phyloP scores from a whole-genome alignment of 306 rosid species.

The Arachis hypogaea region DNA sequence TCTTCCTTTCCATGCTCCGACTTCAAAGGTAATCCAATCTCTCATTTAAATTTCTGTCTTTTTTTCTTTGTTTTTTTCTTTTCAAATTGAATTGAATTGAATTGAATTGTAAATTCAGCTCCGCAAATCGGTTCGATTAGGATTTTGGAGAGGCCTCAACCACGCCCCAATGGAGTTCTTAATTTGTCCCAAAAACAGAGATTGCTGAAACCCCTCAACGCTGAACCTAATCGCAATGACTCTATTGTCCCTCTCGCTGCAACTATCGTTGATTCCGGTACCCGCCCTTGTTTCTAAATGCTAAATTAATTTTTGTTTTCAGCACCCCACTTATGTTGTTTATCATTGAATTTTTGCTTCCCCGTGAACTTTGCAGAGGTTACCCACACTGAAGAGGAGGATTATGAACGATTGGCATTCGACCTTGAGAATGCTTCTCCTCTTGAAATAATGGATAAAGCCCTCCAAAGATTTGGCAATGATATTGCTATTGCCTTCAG shows the following conservation, averaged over 20 bases:
- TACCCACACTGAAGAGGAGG: constrained; percentile 47
- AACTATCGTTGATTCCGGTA: constrained; percentile 57
- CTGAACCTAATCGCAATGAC: constrained; percentile 50
- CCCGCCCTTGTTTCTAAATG: not conserved
- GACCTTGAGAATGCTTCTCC: constrained; percentile 78
- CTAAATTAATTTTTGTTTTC: not conserved
- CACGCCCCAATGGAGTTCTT: constrained; percentile 14
- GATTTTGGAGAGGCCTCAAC: constrained; percentile 38
- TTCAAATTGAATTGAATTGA: not conserved
- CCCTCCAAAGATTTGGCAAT: constrained; percentile 73
- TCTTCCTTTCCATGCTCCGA: constrained; percentile 45
- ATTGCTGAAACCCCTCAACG: constrained; percentile 51
- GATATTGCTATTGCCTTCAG: constrained; percentile 92
- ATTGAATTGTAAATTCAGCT: constrained; percentile 48
- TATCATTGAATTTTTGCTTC: not conserved
- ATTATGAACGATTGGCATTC: constrained; percentile 53
- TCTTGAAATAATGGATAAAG: constrained; percentile 73
- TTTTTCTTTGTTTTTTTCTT: too few relatives aligned
- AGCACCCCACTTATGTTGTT: not conserved
- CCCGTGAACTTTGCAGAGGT: constrained; percentile 48
- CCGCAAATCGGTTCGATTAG: constrained; percentile 50
- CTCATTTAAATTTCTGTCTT: not conserved
- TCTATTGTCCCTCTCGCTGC: constrained; percentile 59
- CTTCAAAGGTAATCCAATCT: constrained; percentile 51
- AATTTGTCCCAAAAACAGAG: constrained; percentile 46